Evolutionary conservation across 345 rosid genomes (phyloP).

Genomic region (Microcos paniculata): DNA sequence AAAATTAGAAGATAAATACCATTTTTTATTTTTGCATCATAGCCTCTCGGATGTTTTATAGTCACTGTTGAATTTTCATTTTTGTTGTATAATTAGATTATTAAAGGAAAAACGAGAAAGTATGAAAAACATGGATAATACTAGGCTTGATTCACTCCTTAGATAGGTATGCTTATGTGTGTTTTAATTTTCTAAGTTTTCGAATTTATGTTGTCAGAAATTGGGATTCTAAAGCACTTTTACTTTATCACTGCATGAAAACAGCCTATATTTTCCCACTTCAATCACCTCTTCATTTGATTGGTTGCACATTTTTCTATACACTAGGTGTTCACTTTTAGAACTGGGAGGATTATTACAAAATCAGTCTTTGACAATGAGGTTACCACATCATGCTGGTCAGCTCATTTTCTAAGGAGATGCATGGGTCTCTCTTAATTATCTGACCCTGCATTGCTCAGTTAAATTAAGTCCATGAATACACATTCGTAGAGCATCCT

Average conservation of each 20-base stretch:
- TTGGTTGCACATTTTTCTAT: conserved; percentile 20
- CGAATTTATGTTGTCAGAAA: neutral
- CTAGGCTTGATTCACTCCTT: conserved; percentile 15
- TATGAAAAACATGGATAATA: too few species aligned
- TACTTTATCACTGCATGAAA: neutral
- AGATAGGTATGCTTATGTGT: neutral
- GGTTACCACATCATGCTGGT: conserved; percentile 93
- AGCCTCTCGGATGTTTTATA: too few species aligned
- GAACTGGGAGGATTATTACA: conserved; percentile 88
- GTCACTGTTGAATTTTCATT: too few species aligned
- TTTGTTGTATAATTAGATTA: too few species aligned
- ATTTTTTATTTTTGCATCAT: too few species aligned
- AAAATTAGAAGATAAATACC: neutral
- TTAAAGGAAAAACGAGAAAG: too few species aligned
- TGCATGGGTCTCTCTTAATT: conserved; percentile 76
- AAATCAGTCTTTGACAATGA: conserved; percentile 55
- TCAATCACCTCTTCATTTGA: conserved; percentile 19
- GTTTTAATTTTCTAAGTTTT: neutral
- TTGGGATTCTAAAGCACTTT: neutral
- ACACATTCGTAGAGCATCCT: conserved; percentile 73
- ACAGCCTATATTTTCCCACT: neutral
- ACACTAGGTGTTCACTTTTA: conserved; percentile 82
- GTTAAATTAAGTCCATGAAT: conserved; percentile 68
- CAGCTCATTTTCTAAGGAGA: conserved; percentile 93
- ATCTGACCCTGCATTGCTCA: conserved; percentile 82